phyloP scores from a whole-genome alignment of 176 grass and related monocot genomes.

The Zoysia japonica region DNA sequence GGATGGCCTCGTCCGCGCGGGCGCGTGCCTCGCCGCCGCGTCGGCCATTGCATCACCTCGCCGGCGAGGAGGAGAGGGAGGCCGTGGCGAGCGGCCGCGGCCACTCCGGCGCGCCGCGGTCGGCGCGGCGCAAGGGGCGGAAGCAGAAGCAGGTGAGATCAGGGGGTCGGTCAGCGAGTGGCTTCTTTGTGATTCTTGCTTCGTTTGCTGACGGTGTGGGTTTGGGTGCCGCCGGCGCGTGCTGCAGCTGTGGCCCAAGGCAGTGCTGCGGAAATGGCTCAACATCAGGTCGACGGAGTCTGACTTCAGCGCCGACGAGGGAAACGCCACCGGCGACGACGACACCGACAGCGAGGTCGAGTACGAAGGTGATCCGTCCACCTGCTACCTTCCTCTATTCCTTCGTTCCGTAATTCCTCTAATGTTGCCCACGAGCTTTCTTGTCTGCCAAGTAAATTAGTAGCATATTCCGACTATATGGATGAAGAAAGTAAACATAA shows the following conservation, averaged over 20 bases:
- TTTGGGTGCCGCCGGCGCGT: background rate
- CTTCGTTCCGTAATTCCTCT: background rate
- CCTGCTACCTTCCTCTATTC: background rate
- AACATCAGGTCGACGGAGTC: constrained; percentile 84
- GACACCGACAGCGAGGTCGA: constrained; percentile 76
- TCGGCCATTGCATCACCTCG: constrained; percentile 40
- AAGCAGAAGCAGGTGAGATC: constrained; percentile 66
- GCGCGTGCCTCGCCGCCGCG: constrained; percentile 7
- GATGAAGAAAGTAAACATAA: background rate
- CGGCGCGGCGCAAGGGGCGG: constrained; percentile 44
- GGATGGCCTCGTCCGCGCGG: constrained; percentile 31
- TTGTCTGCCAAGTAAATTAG: background rate
- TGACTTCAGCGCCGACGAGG: constrained; percentile 93
- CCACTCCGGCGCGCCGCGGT: background rate
- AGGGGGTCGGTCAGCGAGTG: background rate
- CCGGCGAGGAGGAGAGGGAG: background rate
- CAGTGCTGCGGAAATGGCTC: constrained; percentile 90
- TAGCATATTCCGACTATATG: background rate
- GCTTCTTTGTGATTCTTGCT: background rate
- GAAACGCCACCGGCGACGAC: constrained; percentile 57
- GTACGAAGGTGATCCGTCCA: constrained; percentile 54
- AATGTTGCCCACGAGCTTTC: background rate
- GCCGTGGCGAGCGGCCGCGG: background rate
- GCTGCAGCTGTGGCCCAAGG: constrained; percentile 85
- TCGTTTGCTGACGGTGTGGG: constrained; percentile 2